Conservation (phyloP, 2,329 filamentous ascomycete species). For the Phoma sp. region DNA sequence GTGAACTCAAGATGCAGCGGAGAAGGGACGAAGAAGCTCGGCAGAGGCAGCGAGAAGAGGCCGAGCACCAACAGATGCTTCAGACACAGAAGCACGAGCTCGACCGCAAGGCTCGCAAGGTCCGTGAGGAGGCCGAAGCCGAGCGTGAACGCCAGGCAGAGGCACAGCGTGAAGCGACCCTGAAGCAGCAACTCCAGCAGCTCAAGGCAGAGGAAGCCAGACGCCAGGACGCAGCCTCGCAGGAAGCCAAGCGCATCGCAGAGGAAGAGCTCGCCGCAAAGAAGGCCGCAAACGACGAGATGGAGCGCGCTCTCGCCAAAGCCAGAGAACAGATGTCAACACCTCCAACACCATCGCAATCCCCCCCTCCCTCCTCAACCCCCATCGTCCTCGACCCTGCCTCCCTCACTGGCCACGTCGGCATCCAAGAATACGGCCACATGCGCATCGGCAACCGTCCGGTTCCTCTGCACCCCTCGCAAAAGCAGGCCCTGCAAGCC, state of each 20-base stretch:
- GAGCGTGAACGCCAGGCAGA: slow-evolving; percentile 5
- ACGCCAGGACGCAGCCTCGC: not conserved
- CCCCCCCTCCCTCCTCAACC: not conserved
- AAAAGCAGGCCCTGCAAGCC: slow-evolving; percentile 16
- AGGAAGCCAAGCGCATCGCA: not conserved
- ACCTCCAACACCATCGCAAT: not conserved
- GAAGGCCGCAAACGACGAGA: not conserved
- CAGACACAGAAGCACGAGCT: not conserved
- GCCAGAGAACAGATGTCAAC: not conserved
- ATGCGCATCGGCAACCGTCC: slow-evolving; percentile 29
- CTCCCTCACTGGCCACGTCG: slow-evolving; percentile 9
- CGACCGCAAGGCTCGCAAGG: not conserved
- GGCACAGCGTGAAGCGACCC: not conserved
- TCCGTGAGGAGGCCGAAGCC: slow-evolving; percentile 9
- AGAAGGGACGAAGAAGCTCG: slow-evolving; percentile 1
- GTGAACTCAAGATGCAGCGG: not conserved
- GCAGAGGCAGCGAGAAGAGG: slow-evolving; percentile 14
- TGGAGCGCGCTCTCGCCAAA: not conserved
- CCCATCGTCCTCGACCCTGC: not conserved
- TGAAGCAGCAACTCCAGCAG: not conserved
- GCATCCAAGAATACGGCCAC: slow-evolving; percentile 27
- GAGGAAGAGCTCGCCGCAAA: not conserved
- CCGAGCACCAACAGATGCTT: slow-evolving; percentile 4
- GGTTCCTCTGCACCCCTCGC: slow-evolving; percentile 31
- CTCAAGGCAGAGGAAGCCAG: not conserved